Evolutionary conservation across 805 yeast species (phyloP).

Genomic region (Kluyveromyces aestuarii): DNA sequence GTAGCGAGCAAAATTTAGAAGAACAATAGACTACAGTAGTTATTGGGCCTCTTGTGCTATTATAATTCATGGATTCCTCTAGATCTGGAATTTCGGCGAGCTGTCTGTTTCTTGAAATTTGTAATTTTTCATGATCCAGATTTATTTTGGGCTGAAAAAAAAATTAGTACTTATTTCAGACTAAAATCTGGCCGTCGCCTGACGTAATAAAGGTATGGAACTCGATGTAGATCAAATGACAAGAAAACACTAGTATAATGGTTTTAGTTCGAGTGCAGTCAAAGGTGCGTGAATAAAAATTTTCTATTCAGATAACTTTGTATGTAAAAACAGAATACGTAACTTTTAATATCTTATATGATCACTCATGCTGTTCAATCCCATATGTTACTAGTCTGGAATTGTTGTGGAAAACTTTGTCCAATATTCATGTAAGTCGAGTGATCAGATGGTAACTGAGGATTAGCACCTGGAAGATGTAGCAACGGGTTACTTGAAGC

Average conservation of each 20-base stretch:
- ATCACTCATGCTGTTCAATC: background rate
- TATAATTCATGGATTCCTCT: background rate
- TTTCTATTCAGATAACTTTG: too few relatives aligned
- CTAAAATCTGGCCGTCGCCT: too few relatives aligned
- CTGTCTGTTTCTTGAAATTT: background rate
- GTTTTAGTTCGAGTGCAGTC: too few relatives aligned
- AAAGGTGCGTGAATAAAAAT: too few relatives aligned
- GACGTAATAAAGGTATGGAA: too few relatives aligned
- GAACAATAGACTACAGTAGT: too few relatives aligned
- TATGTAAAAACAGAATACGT: background rate
- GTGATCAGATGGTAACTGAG: background rate
- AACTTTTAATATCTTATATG: background rate
- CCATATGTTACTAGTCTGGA: constrained; percentile 1
- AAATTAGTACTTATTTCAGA: background rate
- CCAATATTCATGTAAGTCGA: background rate
- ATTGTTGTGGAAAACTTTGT: background rate
- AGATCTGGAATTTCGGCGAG: too few relatives aligned
- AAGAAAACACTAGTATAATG: too few relatives aligned
- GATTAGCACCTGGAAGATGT: background rate
- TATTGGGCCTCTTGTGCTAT: background rate
- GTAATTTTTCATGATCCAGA: background rate
- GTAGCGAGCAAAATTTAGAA: background rate
- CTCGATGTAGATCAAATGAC: too few relatives aligned
- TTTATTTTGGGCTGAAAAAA: background rate
- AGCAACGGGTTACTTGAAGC: background rate